Conservation (phyloP, 2,329 filamentous ascomycete species). For the Sarocladiaceae sp. region DNA sequence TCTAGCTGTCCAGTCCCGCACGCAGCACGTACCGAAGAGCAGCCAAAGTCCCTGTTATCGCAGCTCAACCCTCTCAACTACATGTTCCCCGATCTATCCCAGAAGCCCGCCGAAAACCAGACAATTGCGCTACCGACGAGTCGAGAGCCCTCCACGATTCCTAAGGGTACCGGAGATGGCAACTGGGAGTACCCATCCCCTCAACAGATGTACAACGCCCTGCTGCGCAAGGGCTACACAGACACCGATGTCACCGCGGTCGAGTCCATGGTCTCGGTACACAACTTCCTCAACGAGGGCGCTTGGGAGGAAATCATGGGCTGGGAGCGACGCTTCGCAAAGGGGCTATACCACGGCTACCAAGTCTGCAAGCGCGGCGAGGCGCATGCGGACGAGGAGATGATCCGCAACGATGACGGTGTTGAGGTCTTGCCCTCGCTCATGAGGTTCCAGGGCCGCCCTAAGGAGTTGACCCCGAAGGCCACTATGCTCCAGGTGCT, state of each 20-base stretch:
- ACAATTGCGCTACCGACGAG: slow-evolving; percentile 66
- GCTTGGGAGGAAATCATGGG: slow-evolving; percentile 93
- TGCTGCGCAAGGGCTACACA: slow-evolving; percentile 90
- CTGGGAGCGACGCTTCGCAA: slow-evolving; percentile 82
- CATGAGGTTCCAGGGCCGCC: slow-evolving; percentile 81
- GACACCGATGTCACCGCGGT: slow-evolving; percentile 92
- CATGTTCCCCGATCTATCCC: slow-evolving; percentile 86
- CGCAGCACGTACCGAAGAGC: slow-evolving; percentile 22
- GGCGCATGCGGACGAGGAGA: slow-evolving; percentile 41
- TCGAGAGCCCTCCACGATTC: slow-evolving; percentile 83
- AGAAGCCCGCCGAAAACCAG: slow-evolving; percentile 70
- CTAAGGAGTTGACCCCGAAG: slow-evolving; percentile 86
- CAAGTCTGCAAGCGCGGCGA: slow-evolving; percentile 69
- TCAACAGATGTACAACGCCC: slow-evolving; percentile 99
- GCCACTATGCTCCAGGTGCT: slow-evolving; percentile 76
- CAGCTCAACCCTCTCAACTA: slow-evolving; percentile 74
- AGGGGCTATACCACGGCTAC: slow-evolving; percentile 67
- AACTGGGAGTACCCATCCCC: slow-evolving; percentile 98
- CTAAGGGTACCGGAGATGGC: slow-evolving; percentile 68
- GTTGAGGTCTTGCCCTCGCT: slow-evolving; percentile 61
- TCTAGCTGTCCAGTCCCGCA: slow-evolving; percentile 43
- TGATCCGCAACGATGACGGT: slow-evolving; percentile 47
- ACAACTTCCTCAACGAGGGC: slow-evolving; percentile 97
- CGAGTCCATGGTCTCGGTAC: slow-evolving; percentile 93
- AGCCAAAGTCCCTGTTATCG: slow-evolving; percentile 43